These are phyloP conservation scores for Cucurbita argyrosperma DNA, from an alignment of 306 rosid species.

Conservation along the genomic window DNA sequence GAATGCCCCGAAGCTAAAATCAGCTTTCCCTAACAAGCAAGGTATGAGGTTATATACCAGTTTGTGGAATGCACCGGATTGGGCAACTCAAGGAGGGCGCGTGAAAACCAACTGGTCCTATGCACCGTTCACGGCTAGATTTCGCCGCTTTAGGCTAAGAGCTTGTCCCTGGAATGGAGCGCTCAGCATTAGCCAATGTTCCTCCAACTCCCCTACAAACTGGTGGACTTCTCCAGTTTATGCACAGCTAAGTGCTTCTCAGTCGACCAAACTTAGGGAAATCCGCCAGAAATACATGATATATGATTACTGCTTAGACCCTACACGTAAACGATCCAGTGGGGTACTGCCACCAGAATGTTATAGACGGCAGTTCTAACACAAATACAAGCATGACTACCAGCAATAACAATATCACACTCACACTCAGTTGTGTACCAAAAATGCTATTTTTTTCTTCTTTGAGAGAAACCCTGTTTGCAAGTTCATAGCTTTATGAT, in stretches of 20 bases:
- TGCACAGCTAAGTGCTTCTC: conserved; percentile 21
- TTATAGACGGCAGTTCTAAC: background rate
- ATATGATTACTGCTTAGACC: conserved; percentile 67
- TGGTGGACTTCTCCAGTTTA: conserved; percentile 55
- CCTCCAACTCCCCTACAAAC: conserved; percentile 26
- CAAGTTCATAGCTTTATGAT: background rate
- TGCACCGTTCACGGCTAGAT: conserved; percentile 56
- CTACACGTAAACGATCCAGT: conserved; percentile 25
- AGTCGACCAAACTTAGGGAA: conserved; percentile 37
- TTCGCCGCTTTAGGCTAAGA: conserved; percentile 44
- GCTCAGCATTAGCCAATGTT: conserved; percentile 36
- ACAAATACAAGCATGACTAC: no score
- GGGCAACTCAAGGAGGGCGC: conserved; percentile 82
- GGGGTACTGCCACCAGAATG: conserved; percentile 44
- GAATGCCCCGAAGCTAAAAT: conserved; percentile 12
- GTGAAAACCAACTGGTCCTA: conserved; percentile 45
- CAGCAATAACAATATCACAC: no score
- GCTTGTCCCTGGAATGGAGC: conserved; percentile 63
- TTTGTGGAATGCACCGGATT: conserved; percentile 61
- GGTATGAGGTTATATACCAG: conserved; percentile 62
- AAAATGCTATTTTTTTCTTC: background rate
- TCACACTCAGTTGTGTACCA: background rate
- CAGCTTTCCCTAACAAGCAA: conserved; percentile 57
- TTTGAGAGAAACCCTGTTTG: background rate
- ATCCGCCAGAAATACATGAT: conserved; percentile 43